Evolutionary conservation across 2,329 filamentous ascomycete species (phyloP).

Genomic region (Pezicula radicicola): DNA sequence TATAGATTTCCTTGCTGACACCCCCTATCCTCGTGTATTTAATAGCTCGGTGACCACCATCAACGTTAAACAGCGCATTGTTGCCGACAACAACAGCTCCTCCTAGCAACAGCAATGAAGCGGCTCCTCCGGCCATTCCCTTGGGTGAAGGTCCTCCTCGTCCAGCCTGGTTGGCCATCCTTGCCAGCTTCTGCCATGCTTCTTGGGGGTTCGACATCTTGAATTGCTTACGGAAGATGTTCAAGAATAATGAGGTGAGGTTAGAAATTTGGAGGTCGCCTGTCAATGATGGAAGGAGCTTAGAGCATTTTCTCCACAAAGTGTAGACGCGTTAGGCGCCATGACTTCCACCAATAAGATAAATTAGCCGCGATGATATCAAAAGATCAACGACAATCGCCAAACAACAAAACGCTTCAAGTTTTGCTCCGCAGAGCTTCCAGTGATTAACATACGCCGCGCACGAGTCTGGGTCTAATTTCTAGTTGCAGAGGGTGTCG

Average conservation of each 20-base stretch:
- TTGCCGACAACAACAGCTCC: constrained; percentile 53
- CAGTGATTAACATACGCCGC: not conserved
- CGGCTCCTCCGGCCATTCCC: constrained; percentile 51
- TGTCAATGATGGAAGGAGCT: not conserved
- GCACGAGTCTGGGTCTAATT: not conserved
- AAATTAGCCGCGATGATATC: not conserved
- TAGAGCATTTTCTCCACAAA: constrained; percentile 3
- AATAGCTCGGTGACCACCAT: constrained; percentile 97
- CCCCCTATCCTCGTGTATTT: constrained; percentile 93
- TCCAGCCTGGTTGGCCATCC: constrained; percentile 57
- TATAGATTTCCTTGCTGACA: constrained; percentile 95
- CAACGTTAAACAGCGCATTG: constrained; percentile 72
- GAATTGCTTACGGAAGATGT: constrained; percentile 5
- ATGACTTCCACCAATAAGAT: not conserved
- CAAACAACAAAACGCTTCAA: not conserved
- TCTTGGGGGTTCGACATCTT: constrained; percentile 55
- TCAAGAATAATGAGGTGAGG: constrained; percentile 2
- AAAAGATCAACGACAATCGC: not conserved
- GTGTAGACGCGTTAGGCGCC: not conserved
- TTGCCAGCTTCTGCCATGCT: constrained; percentile 59
- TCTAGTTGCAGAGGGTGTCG: constrained; percentile 4
- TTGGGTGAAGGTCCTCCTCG: constrained; percentile 43
- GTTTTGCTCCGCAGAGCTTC: not conserved
- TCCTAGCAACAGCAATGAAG: constrained; percentile 49
- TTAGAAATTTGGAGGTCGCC: constrained; percentile 2